Conservation (phyloP, 139 green algal species). For the Nannochloris sp. region DNA sequence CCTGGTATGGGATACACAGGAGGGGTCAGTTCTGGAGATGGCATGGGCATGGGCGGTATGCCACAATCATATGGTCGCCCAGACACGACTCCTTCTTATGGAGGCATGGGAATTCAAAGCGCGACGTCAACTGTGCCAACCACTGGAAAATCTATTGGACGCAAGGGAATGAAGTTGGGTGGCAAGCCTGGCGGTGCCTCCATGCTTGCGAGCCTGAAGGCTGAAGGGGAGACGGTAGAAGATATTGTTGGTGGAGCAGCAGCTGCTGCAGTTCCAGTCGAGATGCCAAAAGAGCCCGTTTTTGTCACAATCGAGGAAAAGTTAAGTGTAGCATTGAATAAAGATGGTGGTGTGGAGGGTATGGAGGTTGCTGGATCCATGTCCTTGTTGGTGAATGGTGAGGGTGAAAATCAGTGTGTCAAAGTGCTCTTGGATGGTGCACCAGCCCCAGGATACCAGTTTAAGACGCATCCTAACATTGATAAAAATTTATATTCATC, state of each 20-base stretch:
- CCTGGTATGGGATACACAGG: conserved; percentile 13
- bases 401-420: conserved; percentile 62
- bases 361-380: conserved; percentile 91
- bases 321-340: conserved; percentile 68
- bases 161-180: conserved; percentile 74
- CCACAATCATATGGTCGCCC: conserved; percentile 5
- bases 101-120: not conserved
- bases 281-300: conserved; percentile 34
- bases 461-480: conserved; percentile 99
- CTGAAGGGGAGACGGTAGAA: conserved; percentile 39
- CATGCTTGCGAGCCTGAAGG: conserved; percentile 66
- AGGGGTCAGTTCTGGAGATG: conserved; percentile 18
- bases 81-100: conserved; percentile 4
- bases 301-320: conserved; percentile 72
- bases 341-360: conserved; percentile 86
- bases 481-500: conserved; percentile 84
- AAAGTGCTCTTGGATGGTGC: conserved; percentile 37
- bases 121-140: conserved; percentile 35
- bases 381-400: conserved; percentile 52
- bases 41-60: conserved; percentile 15
- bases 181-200: conserved; percentile 66
- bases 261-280: not conserved
- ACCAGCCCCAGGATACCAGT: conserved; percentile 82
- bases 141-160: not conserved
- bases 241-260: conserved; percentile 9